Base-by-base conservation (phyloP, 2,329 filamentous ascomycete species). In the Geosmithia flava region DNA sequence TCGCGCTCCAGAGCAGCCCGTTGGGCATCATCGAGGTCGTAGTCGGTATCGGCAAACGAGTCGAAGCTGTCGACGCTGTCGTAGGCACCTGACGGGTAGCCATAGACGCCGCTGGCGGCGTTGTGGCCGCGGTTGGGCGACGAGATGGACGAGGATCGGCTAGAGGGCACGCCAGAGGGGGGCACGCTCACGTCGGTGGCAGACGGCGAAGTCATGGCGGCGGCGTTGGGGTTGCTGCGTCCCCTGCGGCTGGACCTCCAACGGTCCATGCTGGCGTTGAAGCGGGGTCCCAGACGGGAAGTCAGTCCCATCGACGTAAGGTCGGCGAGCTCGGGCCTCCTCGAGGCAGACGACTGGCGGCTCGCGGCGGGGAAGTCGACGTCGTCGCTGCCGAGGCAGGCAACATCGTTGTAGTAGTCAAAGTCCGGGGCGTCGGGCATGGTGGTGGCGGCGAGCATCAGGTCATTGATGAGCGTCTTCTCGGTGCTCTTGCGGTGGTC, bases 141-240 rank as follows among this genome's bases (percentile, higher is more conserved):
- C 11, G 42, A 45, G 6, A 45, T 29, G 10, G 46, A 30, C 11
- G 46, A 48, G 1, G 87, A 85, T 47, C 85, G 78, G 56, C 87
- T 86, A 2, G 87, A 91, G 2, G 82, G 74, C 7, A 81, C 75
- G 45, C 76, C 71, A 2, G 82, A 84, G 17, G 71, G 82, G 79
- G 33, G 46, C 95, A 76, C 23, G 16, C 80, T 87, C 20, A 91
- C 75, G 58, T 96, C 91, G 42, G 93, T 95, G 52, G 83, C 83
- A 3, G 33, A 37, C 0, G 88, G 85, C 0, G 69, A 72, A 13
- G 71, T 65, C 44, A 70, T 68, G 15, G 67, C 60, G 48, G 68
- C 70, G n/a, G 66, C 60, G 33, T 16, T 16, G 11, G 10, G 6
- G 33, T 11, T 13, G 33, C 33, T 37, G 15, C 33, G 33, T 11